phyloP scores from a whole-genome alignment of 306 rosid species.

The Neltuma alba region DNA sequence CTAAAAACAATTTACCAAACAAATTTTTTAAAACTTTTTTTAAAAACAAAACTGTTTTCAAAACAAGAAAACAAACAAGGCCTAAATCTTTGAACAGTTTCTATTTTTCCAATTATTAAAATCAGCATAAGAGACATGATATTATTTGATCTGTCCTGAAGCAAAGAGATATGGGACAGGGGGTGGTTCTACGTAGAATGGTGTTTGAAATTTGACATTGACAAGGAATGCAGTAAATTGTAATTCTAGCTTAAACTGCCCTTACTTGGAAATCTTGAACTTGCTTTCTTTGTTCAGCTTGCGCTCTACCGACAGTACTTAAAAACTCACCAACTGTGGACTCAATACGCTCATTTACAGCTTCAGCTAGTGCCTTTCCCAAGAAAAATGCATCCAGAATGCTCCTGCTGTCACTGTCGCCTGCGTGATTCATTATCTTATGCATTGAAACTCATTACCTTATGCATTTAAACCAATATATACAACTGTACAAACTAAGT shows the following conservation, averaged over 20 bases:
- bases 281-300: conserved; percentile 91
- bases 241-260: conserved; percentile 19
- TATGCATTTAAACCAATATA: not conserved
- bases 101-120: conserved; percentile 1
- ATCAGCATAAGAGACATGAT: not conserved
- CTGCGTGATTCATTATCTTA: conserved; percentile 49
- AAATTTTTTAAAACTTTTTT: no score
- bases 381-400: conserved; percentile 93
- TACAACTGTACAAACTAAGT: not conserved
- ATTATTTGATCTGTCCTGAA: not conserved
- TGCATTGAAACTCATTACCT: no score
- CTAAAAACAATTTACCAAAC: no score
- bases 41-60: no score
- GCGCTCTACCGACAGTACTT: conserved; percentile 80
- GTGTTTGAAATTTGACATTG: not conserved
- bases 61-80: no score
- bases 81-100: not conserved
- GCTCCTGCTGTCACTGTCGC: conserved; percentile 70
- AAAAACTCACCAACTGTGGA: conserved; percentile 84
- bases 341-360: conserved; percentile 86
- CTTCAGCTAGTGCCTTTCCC: conserved; percentile 96
- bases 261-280: conserved; percentile 80
- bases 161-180: not conserved
- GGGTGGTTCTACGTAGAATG: not conserved
- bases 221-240: conserved; percentile 7